Conservation (phyloP, 192 early-diverging fungal species). For the Phlyctochytrium planicorne region DNA sequence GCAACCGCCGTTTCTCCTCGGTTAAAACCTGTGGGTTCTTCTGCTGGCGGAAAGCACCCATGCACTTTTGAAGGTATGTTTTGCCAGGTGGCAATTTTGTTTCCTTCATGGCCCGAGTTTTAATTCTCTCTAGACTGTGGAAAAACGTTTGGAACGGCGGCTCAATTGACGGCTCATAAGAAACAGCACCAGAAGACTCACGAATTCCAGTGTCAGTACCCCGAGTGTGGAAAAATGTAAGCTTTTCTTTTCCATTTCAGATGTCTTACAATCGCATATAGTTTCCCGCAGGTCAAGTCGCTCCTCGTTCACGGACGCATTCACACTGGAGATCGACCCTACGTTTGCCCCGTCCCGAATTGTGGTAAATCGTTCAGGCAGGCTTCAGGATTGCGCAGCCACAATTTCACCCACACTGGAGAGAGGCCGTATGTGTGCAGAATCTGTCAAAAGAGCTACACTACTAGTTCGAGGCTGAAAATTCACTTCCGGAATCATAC, state of each 20-base stretch:
- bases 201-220: slow-evolving; percentile 5
- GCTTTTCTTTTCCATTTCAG: background rate
- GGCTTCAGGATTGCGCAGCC: background rate
- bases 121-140: too few relatives aligned
- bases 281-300: slow-evolving; percentile 9
- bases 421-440: slow-evolving; percentile 27
- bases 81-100: too few relatives aligned
- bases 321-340: slow-evolving; percentile 24
- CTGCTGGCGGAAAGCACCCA: too few relatives aligned
- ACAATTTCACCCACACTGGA: slow-evolving; percentile 29
- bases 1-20: too few relatives aligned
- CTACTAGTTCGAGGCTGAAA: slow-evolving; percentile 19
- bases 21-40: too few relatives aligned
- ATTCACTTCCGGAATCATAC: slow-evolving; percentile 26
- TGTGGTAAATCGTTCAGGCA: slow-evolving; percentile 26
- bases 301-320: slow-evolving; percentile 38
- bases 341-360: slow-evolving; percentile 17
- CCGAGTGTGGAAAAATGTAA: background rate
- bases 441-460: slow-evolving; percentile 23
- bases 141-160: slow-evolving; percentile 21
- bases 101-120: too few relatives aligned
- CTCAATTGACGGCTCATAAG: slow-evolving; percentile 65
- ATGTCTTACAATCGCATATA: background rate
- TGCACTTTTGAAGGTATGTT: too few relatives aligned
- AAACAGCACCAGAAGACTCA: slow-evolving; percentile 54